These are phyloP conservation scores for Citrus cavaleriei DNA, from an alignment of 345 rosid species.

Conservation along the genomic window DNA sequence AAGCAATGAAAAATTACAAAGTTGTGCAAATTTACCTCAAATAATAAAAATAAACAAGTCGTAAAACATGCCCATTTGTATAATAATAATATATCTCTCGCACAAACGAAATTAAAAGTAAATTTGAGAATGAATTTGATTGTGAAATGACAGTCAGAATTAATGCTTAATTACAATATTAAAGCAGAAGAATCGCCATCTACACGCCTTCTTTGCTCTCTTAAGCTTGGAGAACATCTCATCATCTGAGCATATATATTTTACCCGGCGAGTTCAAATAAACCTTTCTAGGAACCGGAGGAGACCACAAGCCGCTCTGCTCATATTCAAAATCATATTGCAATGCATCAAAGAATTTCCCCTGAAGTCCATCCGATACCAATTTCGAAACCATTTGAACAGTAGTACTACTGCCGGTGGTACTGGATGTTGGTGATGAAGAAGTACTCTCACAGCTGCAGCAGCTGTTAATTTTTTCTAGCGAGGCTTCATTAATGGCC, in stretches of 20 bases:
- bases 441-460: not conserved
- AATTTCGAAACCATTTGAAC: conserved; percentile 31
- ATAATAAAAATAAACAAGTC: not conserved
- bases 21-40: not conserved
- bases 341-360: conserved; percentile 35
- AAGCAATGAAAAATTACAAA: not conserved
- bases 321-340: conserved; percentile 39
- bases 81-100: not conserved
- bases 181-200: conserved; percentile 11
- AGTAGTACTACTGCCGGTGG: not conserved
- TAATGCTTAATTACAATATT: not conserved
- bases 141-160: not conserved
- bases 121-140: not conserved
- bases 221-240: not conserved
- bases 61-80: not conserved
- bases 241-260: not conserved
- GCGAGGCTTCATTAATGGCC: not conserved
- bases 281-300: conserved; percentile 19
- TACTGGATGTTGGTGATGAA: not conserved
- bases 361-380: conserved; percentile 26
- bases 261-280: conserved; percentile 26
- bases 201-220: conserved; percentile 15
- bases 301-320: conserved; percentile 43
- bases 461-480: not conserved
- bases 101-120: not conserved